These are phyloP conservation scores for Colletotrichum sp. DNA, from an alignment of 2,329 filamentous ascomycete species.

Conservation along the genomic window DNA sequence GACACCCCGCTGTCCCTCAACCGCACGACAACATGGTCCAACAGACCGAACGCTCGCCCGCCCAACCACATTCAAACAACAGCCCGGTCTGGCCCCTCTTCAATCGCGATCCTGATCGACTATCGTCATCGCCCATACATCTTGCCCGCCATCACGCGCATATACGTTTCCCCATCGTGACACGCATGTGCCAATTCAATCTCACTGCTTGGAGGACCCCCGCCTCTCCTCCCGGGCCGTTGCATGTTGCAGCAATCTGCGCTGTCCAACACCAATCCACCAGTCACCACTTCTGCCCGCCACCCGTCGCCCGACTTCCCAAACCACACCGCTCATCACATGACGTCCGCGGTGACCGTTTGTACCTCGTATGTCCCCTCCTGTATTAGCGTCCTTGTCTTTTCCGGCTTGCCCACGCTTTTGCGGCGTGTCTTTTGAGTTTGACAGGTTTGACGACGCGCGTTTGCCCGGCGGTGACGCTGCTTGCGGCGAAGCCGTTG, in stretches of 20 bases:
- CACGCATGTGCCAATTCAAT: not conserved
- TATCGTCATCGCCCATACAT: not conserved
- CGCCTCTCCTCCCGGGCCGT: not conserved
- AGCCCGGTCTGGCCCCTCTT: not conserved
- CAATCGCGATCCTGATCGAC: not conserved
- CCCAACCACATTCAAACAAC: not conserved
- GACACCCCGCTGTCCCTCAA: not conserved
- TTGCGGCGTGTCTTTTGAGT: not conserved
- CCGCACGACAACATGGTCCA: not conserved
- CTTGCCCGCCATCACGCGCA: not conserved
- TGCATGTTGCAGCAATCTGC: not conserved
- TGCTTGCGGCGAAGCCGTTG: not conserved
- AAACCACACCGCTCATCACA: not conserved
- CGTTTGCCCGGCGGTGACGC: not conserved
- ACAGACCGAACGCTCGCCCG: not conserved
- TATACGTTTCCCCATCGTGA: not conserved
- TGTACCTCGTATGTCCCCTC: not conserved
- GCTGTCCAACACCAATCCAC: not conserved
- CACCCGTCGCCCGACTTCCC: not conserved
- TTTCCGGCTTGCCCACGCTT: not conserved
- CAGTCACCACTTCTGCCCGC: not conserved
- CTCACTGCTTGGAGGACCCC: not conserved
- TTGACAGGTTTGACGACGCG: not conserved
- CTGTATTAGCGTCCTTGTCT: not conserved
- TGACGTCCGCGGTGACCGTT: not conserved